Base-by-base conservation (phyloP, 139 green algal genomes). In the Nannochloris sp. region DNA sequence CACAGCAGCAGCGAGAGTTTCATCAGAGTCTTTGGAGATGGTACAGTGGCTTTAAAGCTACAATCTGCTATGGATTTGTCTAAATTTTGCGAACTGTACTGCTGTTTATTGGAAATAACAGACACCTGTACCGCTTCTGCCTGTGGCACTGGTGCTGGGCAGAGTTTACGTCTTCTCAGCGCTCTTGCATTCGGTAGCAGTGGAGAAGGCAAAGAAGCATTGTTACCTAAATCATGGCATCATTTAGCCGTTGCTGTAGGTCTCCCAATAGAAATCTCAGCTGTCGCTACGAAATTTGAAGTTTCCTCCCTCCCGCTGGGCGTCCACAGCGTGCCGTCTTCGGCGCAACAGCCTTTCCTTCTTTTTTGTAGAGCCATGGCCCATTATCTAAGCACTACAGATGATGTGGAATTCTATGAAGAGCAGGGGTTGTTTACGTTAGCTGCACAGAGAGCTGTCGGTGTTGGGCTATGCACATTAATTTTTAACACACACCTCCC, bases 371-470 rank as follows among this genome's bases (percentile, higher is more conserved):
- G 80, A 64, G 53, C 80, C 2, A 79, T 83, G 56, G 39, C 60
- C 5, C 86, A 94, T 61, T 68, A 88, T 46, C 74, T 97, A 67
- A 60, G 89, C 29, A 87, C 95, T 39, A 73, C 93, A 8, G 88
- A 95, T 61, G 90, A 97, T 70, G 64, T 70, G 0, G 87, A 96
- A 56, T 91, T 97, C 61, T 80, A 93, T 64, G 63, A 81, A 23
- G 55, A 35, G 5, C 77, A 90, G 57, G 53, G 47, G 31, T 27
- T 56, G 6, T 37, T 51, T 46, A 23, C 62, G 10, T 0, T 67
- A 58, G 14, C 6, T 25, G 44, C 61, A 14, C 63, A 60, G 14
- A 57, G 58, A 29, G 32, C 32, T 39, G 38, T 65, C 37, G 58
- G 30, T 23, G 31, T 14, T 19, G 19, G 19, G 19, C 42, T 51